Conservation (phyloP, 2,329 filamentous ascomycete species). For the Biscogniauxia mediterranea region DNA sequence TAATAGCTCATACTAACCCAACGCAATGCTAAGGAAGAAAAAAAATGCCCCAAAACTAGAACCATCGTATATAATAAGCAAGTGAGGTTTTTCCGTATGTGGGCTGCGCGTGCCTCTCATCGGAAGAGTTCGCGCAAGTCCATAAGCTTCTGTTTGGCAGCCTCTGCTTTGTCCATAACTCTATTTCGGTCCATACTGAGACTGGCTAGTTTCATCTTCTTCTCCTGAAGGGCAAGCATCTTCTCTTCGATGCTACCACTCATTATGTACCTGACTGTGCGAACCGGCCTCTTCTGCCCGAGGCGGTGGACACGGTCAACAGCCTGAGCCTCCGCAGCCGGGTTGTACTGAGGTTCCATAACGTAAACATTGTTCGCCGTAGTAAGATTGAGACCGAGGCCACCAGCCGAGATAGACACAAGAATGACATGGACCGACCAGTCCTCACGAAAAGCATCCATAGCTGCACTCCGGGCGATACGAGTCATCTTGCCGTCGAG, state of each 20-base stretch:
- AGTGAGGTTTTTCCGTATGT: not conserved
- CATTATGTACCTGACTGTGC: conserved; percentile 90
- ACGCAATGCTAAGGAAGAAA: conserved; percentile 13
- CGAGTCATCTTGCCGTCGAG: conserved; percentile 89
- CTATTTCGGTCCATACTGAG: conserved; percentile 69
- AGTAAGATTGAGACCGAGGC: conserved; percentile 87
- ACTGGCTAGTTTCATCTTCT: conserved; percentile 88
- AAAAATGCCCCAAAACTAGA: not conserved
- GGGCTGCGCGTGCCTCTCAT: conserved; percentile 25
- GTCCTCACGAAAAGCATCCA: conserved; percentile 76
- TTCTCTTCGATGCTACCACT: conserved; percentile 87
- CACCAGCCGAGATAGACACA: conserved; percentile 89
- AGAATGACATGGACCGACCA: conserved; percentile 73
- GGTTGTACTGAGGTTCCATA: conserved; percentile 99
- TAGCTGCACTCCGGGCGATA: conserved; percentile 67
- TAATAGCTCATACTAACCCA: conserved; percentile 14
- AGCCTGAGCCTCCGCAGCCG: conserved; percentile 89
- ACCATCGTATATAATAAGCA: not conserved
- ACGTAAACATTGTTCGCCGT: conserved; percentile 85
- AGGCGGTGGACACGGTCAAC: conserved; percentile 90
- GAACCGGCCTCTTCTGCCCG: conserved; percentile 84
- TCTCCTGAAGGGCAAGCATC: conserved; percentile 84
- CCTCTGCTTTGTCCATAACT: conserved; percentile 53
- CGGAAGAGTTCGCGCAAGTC: conserved; percentile 60
- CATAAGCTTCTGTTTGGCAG: conserved; percentile 61